Conservation (phyloP, 192 early-diverging fungal species). For the Gorgonomyces haynaldii region DNA sequence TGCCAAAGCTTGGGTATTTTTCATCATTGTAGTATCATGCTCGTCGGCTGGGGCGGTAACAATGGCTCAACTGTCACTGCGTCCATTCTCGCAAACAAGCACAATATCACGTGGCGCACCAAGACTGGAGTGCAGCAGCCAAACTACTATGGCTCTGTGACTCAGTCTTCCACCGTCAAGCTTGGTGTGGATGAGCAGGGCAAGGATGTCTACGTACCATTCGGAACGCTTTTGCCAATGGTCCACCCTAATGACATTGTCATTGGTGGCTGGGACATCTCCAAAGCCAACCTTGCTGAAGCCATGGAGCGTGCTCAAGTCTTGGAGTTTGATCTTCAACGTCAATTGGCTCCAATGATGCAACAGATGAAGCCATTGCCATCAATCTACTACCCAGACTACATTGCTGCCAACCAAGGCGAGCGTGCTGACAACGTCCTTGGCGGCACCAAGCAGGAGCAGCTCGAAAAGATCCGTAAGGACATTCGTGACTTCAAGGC, state of each 20-base stretch:
- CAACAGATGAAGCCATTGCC: slow-evolving; percentile 73
- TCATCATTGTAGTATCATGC: slow-evolving; percentile 65
- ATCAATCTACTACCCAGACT: slow-evolving; percentile 98
- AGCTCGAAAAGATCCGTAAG: slow-evolving; percentile 83
- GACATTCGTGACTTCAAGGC: slow-evolving; percentile 96
- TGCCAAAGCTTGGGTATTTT: slow-evolving; percentile 71
- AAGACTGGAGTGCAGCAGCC: slow-evolving; percentile 82
- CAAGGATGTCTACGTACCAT: slow-evolving; percentile 86
- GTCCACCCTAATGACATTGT: slow-evolving; percentile 94
- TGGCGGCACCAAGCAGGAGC: slow-evolving; percentile 71
- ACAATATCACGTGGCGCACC: slow-evolving; percentile 79
- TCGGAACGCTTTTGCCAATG: slow-evolving; percentile 90
- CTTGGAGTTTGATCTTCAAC: slow-evolving; percentile 91
- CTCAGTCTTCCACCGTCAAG: slow-evolving; percentile 92
- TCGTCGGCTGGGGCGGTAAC: slow-evolving; percentile 99
- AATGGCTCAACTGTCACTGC: slow-evolving; percentile 97
- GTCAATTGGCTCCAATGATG: slow-evolving; percentile 77
- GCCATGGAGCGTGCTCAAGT: slow-evolving; percentile 94
- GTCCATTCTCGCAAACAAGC: slow-evolving; percentile 88
- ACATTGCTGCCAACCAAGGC: slow-evolving; percentile 96
- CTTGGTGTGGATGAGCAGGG: slow-evolving; percentile 74
- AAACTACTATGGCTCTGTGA: slow-evolving; percentile 97
- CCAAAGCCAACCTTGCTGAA: slow-evolving; percentile 67
- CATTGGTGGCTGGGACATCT: slow-evolving; percentile 98
- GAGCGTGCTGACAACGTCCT: slow-evolving; percentile 93